Conservation (phyloP, 441 rosid genomes). For the Populus tomentosa region DNA sequence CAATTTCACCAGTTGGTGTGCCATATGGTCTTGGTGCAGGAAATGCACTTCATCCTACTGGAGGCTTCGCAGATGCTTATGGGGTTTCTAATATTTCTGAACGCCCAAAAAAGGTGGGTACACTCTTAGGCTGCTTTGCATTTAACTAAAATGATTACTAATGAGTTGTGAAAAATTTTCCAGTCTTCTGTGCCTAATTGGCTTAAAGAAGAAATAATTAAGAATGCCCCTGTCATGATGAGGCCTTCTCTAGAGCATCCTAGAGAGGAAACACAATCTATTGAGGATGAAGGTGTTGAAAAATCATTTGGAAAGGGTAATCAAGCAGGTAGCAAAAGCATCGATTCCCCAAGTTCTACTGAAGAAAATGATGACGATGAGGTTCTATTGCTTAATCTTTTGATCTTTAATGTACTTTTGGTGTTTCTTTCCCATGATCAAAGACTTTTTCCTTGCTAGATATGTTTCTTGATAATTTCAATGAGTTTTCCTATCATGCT, state of each 20-base stretch:
- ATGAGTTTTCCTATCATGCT: background rate
- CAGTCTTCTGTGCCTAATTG: conserved; percentile 95
- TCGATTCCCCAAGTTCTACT: conserved; percentile 67
- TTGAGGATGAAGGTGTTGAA: conserved; percentile 60
- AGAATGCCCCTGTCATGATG: conserved; percentile 64
- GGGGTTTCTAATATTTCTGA: conserved; percentile 58
- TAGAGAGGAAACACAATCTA: conserved; percentile 48
- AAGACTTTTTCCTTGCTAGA: background rate
- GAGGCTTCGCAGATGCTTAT: conserved; percentile 65
- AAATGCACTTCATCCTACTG: conserved; percentile 49
- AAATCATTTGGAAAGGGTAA: conserved; percentile 47
- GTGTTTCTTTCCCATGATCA: background rate
- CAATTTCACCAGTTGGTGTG: conserved; percentile 47
- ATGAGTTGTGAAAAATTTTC: conserved; percentile 25
- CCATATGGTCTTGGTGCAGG: conserved; percentile 57
- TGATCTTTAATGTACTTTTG: conserved; percentile 15
- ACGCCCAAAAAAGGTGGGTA: conserved; percentile 80
- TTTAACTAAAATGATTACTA: conserved; percentile 9
- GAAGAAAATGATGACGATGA: conserved; percentile 89
- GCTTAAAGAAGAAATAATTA: conserved; percentile 91
- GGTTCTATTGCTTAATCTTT: conserved; percentile 37
- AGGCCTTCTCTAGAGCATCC: conserved; percentile 54
- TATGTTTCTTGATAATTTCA: background rate
- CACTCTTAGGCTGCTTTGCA: conserved; percentile 15
- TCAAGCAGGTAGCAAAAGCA: conserved; percentile 61